Base-by-base conservation (phyloP, 495 filamentous ascomycete species). In the Aspergillus cristatus region DNA sequence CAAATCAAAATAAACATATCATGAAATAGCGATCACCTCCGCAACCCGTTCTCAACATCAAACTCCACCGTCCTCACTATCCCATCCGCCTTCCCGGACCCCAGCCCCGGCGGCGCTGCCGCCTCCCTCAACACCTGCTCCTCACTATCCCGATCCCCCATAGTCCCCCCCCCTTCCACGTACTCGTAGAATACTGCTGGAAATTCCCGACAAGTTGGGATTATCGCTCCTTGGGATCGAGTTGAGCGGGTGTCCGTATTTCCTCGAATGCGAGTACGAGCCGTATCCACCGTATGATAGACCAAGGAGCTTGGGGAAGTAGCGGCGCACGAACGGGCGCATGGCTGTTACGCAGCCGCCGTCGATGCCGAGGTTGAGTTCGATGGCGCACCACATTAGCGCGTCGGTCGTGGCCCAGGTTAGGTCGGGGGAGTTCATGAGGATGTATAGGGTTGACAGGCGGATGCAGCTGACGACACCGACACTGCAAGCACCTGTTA, bases 401-500 rank as follows among this genome's bases (percentile, higher is more conserved):
- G 55, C 52, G 18, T 55, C 34, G 8, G 50, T 54, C 2, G 56
- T 57, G 1, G 38, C 25, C 57, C 53, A 60, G 2, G 49, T 62
- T 3, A 58, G 38, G 31, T 60, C 54, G 2, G 39, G 15, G 34
- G 45, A 55, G 4, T 42, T 43, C 2, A 57, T 26, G 1, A 60
- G 45, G 4, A 16, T 36, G 10, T 54, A 53, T 2, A 62, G 32
- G 17, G 37, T 47, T 15, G 47, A 41, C 0, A 60, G 45, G 14
- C 60, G 60, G 28, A 64, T 48, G 34, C 53, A 58, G 40, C 58
- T 60, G 26, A 64, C 52, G 22, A 60, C 50, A 7, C 53, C 55
- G 13, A 61, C 53, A 18, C 57, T 61, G 31, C 38, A 13, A 28
- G 43, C 15, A 49, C 37, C 26, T n/a, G 32, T 4, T 18, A 14